Evolutionary conservation across 106 monocot genomes (phyloP), one percentile per base, ranked within the genome.

Genomic region (Dioscorea dumetorum): DNA sequence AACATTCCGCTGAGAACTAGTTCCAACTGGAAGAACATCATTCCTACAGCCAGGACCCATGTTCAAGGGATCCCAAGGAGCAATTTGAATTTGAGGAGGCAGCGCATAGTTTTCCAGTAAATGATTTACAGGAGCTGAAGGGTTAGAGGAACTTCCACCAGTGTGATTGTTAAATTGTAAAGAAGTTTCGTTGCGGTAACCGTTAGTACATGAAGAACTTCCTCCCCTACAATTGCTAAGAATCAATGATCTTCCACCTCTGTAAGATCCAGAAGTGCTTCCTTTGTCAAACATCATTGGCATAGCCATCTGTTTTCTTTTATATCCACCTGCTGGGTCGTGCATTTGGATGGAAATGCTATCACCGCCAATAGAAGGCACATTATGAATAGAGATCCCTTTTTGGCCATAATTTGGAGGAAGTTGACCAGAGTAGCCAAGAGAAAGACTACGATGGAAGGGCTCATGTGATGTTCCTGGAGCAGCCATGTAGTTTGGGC

Each of bases 1-100:
- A 6, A 88, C 88, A 82, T 84, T 84, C 69, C 88, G 79, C 57
- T 79, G 81, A 82, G 70, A 79, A 67, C 81, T 84, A 11, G 11
- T 57, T 35, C 22, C 32, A 67, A 35, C 49, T 67, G 50, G 54
- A 17, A 22, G 51, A 69, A 69, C n/a, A 59, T 64, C 62, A 34
- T 41, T 71, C 56, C 63, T 66, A 17, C 41, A 65, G 3, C 35
- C 51, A 33, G 32, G 63, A 63, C 13, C 63, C 33, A 63, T 15
- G 2, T 19, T 54, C 18, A 32, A 41, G 24, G 73, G 67, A 70
- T 76, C 61, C 72, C 12, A 48, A 9, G 60, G 35, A 24, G 61
- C 64, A 24, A 20, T 33, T 65, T 74, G 80, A 24, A 20, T 33
- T 65, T 74, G 80, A 70, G 81, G 67, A 56, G 28, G 49, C 54